Percentiles rank a stretch among this genome's conserved stretches.
Conservation (phyloP, 2,329 filamentous ascomycete species). For the Neocatenulostroma microsporum region DNA sequence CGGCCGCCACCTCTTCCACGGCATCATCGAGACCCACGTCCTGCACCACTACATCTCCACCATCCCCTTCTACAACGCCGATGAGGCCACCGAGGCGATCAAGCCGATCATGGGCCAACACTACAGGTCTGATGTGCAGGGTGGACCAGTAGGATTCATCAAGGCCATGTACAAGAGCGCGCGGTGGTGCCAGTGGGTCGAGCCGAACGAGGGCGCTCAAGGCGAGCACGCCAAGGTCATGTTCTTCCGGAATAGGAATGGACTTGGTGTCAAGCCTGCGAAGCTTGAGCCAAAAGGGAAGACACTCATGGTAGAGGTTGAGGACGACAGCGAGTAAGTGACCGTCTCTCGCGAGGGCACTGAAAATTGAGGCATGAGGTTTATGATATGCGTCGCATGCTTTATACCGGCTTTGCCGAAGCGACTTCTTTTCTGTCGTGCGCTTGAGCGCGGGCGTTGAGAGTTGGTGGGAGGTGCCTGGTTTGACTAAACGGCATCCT, state of each 20-base stretch:
- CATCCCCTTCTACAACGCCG: conserved; percentile 94
- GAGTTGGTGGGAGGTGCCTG: too few relatives aligned
- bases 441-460: too few relatives aligned
- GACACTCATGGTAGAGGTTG: conserved; percentile 2
- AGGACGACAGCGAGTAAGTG: conserved; percentile 9
- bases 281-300: conserved; percentile 18
- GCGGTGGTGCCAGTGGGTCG: conserved; percentile 93
- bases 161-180: conserved; percentile 71
- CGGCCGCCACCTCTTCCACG: conserved; percentile 82
- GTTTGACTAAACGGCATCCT: too few relatives aligned
- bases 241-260: conserved; percentile 94
- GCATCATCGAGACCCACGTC: conserved; percentile 95
- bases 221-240: conserved; percentile 77
- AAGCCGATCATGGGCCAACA: conserved; percentile 90
- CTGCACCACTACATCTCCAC: conserved; percentile 95
- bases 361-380: too few relatives aligned
- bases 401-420: too few relatives aligned
- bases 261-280: conserved; percentile 58
- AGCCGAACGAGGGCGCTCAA: conserved; percentile 73
- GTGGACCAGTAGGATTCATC: conserved; percentile 74
- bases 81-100: conserved; percentile 90
- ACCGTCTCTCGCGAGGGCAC: too few relatives aligned
- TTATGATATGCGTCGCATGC: too few relatives aligned
- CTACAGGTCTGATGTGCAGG: conserved; percentile 77
- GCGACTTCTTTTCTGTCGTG: too few relatives aligned